Base-by-base conservation (phyloP, 495 filamentous ascomycete species). In the Sordaria brevicollis region DNA sequence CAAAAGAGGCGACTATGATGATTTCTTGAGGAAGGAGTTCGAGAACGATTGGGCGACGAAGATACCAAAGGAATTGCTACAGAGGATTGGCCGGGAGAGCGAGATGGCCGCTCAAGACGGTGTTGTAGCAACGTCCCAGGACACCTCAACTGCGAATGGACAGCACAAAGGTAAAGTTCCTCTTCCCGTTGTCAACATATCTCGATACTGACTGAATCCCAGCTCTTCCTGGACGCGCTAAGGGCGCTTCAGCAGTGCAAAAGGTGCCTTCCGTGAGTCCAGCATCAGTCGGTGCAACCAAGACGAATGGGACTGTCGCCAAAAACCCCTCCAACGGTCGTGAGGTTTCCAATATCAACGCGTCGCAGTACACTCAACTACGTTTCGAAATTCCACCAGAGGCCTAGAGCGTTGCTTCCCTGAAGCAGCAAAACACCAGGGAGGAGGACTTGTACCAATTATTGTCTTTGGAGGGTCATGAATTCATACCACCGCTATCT, bases 41-140 rank as follows among this genome's bases (percentile, higher is more conserved):
- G 88, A 93, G 78, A 78, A 85, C 37, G 89, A 87, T 69, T 96
- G 91, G 91, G 89, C 86, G 0, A 85, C 91, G 68, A 87, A 89
- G 67, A 84, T 83, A 43, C 79, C 79, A 9, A 67, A 67, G 17
- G 71, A 69, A 38, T 66, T 62, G 49, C 49, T 62, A 1, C 25
- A 17, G 13, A 62, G 17, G 15, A 62, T 29, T 29, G 17, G 25
- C 13, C 25, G 49, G 25, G 33, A 62, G 49, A 62, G 17, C 13
- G 49, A 62, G 25, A 62, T 8, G 25, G 8, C 33, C 49, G 49
- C 11, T 11, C 25, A 2, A 62, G 49, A 17, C 33, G 25, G 21
- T 17, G 17, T 13, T 31, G 25, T 7, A 62, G 21, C 25, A 33
- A 3, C 17, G 25, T 33, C 49, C 13, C 11, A 33, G 25, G 0